Conservation (phyloP, 257 asterid species). For the Solanum commersonii region DNA sequence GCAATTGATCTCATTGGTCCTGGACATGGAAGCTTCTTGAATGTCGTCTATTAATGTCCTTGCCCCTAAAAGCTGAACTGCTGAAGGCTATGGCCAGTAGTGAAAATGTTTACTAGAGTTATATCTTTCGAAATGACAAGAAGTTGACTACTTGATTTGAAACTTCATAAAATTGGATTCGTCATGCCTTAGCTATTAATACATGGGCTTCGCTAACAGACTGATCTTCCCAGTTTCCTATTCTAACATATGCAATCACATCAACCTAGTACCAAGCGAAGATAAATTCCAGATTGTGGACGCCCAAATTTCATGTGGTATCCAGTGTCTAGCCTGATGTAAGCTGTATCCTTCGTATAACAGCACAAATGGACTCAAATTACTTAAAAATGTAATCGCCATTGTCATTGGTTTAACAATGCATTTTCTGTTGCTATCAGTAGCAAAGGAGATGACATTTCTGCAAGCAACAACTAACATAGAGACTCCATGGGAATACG, state of each 20-base stretch:
- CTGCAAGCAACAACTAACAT: not conserved
- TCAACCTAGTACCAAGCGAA: not conserved
- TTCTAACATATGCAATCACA: not conserved
- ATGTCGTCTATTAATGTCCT: too few relatives aligned
- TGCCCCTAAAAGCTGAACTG: too few relatives aligned
- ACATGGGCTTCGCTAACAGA: not conserved
- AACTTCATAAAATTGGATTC: not conserved
- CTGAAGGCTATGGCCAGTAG: too few relatives aligned
- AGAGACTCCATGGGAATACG: not conserved
- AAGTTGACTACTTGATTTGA: too few relatives aligned
- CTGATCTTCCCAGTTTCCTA: not conserved
- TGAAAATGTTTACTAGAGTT: too few relatives aligned
- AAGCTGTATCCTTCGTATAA: not conserved
- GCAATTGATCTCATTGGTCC: too few relatives aligned
- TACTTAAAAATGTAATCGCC: not conserved
- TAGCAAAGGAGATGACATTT: not conserved
- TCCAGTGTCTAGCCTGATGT: not conserved
- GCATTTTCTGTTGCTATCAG: not conserved
- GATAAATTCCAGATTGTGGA: not conserved
- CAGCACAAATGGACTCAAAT: too few relatives aligned
- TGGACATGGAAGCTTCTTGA: too few relatives aligned
- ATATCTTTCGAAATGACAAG: too few relatives aligned
- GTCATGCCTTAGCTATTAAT: not conserved
- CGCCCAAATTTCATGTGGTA: not conserved
- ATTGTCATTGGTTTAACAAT: not conserved